Base-by-base conservation (phyloP, 2,329 filamentous ascomycete species). In the Verticillium albo-atrum region DNA sequence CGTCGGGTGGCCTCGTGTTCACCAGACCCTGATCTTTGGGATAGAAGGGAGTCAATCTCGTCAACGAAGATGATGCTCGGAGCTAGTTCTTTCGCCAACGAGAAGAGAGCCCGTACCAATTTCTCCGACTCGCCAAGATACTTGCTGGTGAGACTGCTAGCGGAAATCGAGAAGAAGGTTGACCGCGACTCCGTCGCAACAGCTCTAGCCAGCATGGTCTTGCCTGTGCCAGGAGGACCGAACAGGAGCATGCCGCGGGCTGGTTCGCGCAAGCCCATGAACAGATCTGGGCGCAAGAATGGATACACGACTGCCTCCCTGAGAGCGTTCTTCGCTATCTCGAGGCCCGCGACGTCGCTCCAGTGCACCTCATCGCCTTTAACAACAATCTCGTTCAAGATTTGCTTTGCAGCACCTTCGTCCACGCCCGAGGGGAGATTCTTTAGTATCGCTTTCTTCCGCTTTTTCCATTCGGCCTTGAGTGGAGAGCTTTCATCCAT, bases 21-120 rank as follows among this genome's bases (percentile, higher is more conserved):
- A 1, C 91, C 89, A 3, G 88, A 88, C 0, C 91, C 91, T 6
- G 89, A 90, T 56, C 95, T 83, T 17, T 92, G 87, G 1, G 92
- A 96, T 0, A 99, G 82, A 0, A 99, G 78, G 1, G 93, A 97
- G 72, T 99, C 95, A 63, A 99, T 99, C 72, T 99, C 95, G 68
- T 99, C 95, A 4, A 99, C 92, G 67, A 99, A 99, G 60, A 99
- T 98, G 71, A 99, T 98, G 62, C 90, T 95, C 0, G 95, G 95
- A 0, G 95, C 92, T 52, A 98, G 82, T 35, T 87, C 82, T 72
- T 96, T 96, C 5, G 95, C 93, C n/a, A 98, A 78, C 0, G 86
- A 85, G 71, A 99, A 99, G 0, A 99, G 79, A 3, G 95, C 95
- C 35, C 92, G 87, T 2, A 99, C 95, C 4, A 99, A 85, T 74